Percentiles rank a stretch among this genome's conserved stretches.
Evolutionary conservation across 306 rosid genomes (phyloP).

Genomic region (Echinosophora koreensis): DNA sequence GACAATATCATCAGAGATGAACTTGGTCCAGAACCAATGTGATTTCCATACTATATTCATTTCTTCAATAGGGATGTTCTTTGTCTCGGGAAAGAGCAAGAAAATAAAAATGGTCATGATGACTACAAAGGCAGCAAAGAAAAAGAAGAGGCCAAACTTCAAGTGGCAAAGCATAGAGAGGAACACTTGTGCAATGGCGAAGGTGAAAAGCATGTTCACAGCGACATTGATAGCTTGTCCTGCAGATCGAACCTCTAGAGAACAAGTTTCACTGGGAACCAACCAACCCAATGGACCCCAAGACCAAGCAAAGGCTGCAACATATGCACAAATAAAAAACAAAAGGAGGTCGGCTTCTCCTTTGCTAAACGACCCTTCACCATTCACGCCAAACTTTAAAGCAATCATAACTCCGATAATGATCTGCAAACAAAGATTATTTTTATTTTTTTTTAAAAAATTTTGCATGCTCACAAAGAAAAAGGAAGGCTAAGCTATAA

Average conservation of each 20-base stretch:
- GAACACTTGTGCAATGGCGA: constrained; percentile 48
- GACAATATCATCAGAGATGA: neutral
- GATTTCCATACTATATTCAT: constrained; percentile 28
- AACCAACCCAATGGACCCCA: constrained; percentile 66
- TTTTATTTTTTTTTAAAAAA: too few relatives aligned
- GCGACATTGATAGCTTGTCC: constrained; percentile 54
- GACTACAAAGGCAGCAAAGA: constrained; percentile 50
- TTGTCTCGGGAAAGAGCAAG: constrained; percentile 60
- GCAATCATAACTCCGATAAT: constrained; percentile 41
- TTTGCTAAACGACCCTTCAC: constrained; percentile 43
- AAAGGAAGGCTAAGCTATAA: neutral
- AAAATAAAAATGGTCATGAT: constrained; percentile 47
- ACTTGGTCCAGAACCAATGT: constrained; percentile 53
- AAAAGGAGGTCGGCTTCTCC: constrained; percentile 34
- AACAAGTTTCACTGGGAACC: constrained; percentile 32
- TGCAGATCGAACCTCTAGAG: constrained; percentile 58
- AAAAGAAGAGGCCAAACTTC: constrained; percentile 54
- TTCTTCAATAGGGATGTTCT: constrained; percentile 52
- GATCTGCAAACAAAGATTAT: neutral
- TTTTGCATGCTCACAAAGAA: neutral
- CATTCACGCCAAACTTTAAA: constrained; percentile 35
- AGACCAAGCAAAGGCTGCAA: constrained; percentile 67
- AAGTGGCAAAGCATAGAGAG: constrained; percentile 53
- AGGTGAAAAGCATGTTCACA: constrained; percentile 55
- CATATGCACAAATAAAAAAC: constrained; percentile 52